Conservation (phyloP, 192 early-diverging fungal species). For the Spizellomyces sp. region DNA sequence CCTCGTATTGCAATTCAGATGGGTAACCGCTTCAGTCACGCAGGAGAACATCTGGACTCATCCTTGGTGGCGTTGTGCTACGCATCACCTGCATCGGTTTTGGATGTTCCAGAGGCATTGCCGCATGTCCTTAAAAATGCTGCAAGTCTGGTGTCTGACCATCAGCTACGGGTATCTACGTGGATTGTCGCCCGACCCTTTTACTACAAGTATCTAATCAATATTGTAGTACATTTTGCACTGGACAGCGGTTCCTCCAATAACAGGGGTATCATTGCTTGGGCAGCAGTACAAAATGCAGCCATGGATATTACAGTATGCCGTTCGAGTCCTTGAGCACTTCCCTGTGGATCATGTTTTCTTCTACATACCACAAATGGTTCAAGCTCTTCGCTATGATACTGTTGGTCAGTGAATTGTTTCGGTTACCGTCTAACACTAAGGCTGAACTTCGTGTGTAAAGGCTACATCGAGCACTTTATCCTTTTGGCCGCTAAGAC, state of each 20-base stretch:
- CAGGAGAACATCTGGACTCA: constrained; percentile 50
- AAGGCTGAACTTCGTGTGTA: not conserved
- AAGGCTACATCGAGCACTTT: constrained; percentile 92
- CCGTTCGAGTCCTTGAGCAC: constrained; percentile 85
- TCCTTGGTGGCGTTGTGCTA: constrained; percentile 51
- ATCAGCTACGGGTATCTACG: constrained; percentile 36
- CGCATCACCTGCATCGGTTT: constrained; percentile 40
- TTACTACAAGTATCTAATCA: not conserved
- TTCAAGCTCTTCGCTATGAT: constrained; percentile 92
- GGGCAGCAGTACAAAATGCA: constrained; percentile 68
- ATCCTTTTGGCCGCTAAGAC: constrained; percentile 91
- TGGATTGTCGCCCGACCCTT: not conserved
- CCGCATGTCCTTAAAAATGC: constrained; percentile 69
- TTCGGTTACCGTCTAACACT: not conserved
- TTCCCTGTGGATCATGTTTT: constrained; percentile 94
- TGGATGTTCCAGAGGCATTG: constrained; percentile 74
- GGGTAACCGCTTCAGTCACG: constrained; percentile 69
- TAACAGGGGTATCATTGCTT: constrained; percentile 82
- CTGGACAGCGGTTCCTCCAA: constrained; percentile 89
- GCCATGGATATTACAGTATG: constrained; percentile 94
- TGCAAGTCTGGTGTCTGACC: constrained; percentile 24
- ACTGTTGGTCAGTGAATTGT: constrained; percentile 45
- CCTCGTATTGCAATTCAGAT: constrained; percentile 85
- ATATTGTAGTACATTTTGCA: constrained; percentile 65
- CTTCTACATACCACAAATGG: constrained; percentile 98